Evolutionary conservation across 345 rosid genomes (phyloP), one percentile per base, ranked within the genome.

Genomic region (Brassica rapa): DNA sequence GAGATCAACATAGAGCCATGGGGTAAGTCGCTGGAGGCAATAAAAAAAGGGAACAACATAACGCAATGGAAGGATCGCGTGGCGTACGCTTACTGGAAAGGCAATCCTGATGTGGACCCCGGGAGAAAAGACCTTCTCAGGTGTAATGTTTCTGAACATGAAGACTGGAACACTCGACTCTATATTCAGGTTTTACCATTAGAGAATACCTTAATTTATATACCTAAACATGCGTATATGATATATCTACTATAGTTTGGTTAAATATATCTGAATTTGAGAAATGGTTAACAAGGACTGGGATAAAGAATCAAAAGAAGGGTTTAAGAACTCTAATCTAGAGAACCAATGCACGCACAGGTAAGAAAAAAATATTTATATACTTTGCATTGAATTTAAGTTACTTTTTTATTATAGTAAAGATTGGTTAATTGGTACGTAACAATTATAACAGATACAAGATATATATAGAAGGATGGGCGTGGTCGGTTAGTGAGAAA

Each of bases 401-500:
- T 6, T 6, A 15, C 39, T 53, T 19, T 55, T 53, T 56, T 56
- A 24, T 27, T 2, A 32, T 74, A 19, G 24, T 14, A 19, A n/a
- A 10, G 23, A 21, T 65, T 14, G 25, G 12, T 41, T 56, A 0
- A 8, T 24, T 27, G 41, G 19, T 15, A 14, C 21, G 21, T 29
- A 30, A 62, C 39, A 63, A 30, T 37, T 0, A 10, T 0, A 25
- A 59, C 77, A 87, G 97, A 66, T 92, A 91, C 65, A 93, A 91
- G 80, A 89, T 91, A 33, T 88, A 88, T 9, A 61, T 83, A 21
- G 96, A 89, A 80, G 96, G 98, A 69, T 76, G 87, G 86, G 86
- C 89, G 4, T 90, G 96, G 94, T 93, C 96, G 0, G 96, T 88
- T 8, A 90, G 93, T 69, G 88, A 82, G 83, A 93, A 90, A 75